A percentile compares a stretch with the other conserved stretches of the same genome.
phyloP scores from a whole-genome alignment of 2,329 filamentous ascomycete genomes.

The Chlorencoelia australis region DNA sequence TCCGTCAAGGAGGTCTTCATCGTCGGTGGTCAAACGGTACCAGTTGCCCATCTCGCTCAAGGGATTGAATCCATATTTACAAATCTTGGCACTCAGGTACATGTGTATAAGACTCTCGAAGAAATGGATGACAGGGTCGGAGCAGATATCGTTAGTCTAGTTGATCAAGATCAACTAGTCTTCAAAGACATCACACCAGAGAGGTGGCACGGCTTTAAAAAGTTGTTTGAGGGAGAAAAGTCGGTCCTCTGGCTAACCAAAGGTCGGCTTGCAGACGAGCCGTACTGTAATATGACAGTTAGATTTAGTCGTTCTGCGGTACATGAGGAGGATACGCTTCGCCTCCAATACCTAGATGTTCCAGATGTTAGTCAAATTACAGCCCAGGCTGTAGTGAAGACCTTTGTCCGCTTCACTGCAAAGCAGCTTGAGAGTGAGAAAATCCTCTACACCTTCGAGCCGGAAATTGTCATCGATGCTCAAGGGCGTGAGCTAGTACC shows the following conservation, averaged over 20 bases:
- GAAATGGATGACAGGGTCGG: background rate
- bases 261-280: constrained; percentile 6
- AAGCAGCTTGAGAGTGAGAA: background rate
- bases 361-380: background rate
- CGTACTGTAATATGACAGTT: constrained; percentile 11
- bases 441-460: constrained; percentile 13
- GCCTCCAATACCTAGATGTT: constrained; percentile 13
- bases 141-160: constrained; percentile 12
- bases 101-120: no score
- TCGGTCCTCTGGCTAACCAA: constrained; percentile 16
- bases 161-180: constrained; percentile 25
- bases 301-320: constrained; percentile 8
- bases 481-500: background rate
- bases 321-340: constrained; percentile 10
- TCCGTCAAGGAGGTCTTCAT: no score
- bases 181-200: constrained; percentile 23
- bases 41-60: constrained; percentile 16
- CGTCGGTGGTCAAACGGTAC: constrained; percentile 1
- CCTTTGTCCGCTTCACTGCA: constrained; percentile 8
- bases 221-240: constrained; percentile 8
- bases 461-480: constrained; percentile 9
- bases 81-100: background rate
- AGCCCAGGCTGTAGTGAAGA: constrained; percentile 6
- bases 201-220: constrained; percentile 13
- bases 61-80: constrained; percentile 4